Conservation (phyloP, 2,329 filamentous ascomycete species). For the Calonectria pteridis region DNA sequence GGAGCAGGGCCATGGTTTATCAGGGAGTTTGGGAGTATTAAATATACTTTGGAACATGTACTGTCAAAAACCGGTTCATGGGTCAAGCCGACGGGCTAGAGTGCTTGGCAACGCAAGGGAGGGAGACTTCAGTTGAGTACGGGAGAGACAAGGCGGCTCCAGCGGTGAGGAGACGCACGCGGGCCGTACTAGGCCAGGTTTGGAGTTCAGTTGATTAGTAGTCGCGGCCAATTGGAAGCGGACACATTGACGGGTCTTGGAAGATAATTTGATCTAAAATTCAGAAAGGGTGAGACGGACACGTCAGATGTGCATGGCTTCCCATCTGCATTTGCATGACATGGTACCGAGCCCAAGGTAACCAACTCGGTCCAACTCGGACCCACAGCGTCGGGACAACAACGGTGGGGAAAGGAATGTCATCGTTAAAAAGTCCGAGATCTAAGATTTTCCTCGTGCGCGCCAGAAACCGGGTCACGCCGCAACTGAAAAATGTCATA, state of each 20-base stretch:
- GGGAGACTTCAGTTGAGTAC: not conserved
- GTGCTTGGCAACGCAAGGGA: not conserved
- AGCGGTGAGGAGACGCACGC: not conserved
- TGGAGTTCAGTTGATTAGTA: not conserved
- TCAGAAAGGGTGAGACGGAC: not conserved
- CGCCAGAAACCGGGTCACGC: not conserved
- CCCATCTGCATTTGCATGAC: not conserved
- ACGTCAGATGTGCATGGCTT: not conserved
- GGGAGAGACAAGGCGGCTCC: not conserved
- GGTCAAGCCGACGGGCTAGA: not conserved
- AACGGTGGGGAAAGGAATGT: too few species aligned
- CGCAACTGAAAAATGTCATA: not conserved
- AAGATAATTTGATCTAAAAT: not conserved
- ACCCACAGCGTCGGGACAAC: too few species aligned
- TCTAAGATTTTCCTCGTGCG: not conserved
- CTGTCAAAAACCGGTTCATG: not conserved
- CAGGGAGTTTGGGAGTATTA: not conserved
- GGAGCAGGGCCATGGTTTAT: not conserved
- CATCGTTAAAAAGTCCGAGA: not conserved
- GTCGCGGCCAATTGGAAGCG: not conserved
- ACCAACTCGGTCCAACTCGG: too few species aligned
- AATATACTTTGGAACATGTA: not conserved
- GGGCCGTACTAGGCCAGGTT: not conserved
- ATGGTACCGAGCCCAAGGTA: not conserved
- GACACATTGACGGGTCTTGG: not conserved